Percentiles rank a stretch among this genome's conserved stretches.
Evolutionary conservation across 306 rosid genomes (phyloP).

Genomic region (Malus sylvestris): DNA sequence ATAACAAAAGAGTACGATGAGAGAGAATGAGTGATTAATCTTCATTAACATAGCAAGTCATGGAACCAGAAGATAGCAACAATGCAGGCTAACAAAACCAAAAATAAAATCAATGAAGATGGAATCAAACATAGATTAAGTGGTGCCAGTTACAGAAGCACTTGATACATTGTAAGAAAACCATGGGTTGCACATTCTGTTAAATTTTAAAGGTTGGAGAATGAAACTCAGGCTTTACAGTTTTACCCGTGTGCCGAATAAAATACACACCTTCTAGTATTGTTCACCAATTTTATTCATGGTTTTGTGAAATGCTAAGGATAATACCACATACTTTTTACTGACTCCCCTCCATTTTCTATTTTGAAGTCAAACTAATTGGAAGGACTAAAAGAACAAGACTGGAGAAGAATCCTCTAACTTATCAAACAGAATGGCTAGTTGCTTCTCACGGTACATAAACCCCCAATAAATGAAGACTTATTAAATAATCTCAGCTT

Average conservation of each 20-base stretch:
- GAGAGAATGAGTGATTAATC: neutral
- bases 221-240: neutral
- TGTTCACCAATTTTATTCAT: neutral
- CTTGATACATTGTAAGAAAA: neutral
- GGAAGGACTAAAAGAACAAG: neutral
- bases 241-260: neutral
- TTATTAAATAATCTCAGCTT: neutral
- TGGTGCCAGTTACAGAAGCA: neutral
- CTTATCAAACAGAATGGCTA: neutral
- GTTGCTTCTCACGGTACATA: neutral
- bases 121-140: neutral
- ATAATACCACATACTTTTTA: neutral
- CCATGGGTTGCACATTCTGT: neutral
- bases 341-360: neutral
- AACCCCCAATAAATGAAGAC: neutral
- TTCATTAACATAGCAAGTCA: neutral
- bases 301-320: neutral
- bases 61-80: neutral
- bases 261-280: neutral
- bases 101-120: neutral
- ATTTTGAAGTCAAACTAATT: neutral
- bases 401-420: neutral
- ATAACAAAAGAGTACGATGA: neutral
- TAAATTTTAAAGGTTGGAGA: neutral
- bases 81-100: neutral